A percentile compares a stretch with the other conserved stretches of the same genome.
Evolutionary conservation across 768 basidiomycete species (phyloP).

Genomic region (Termitomyces sp.): DNA sequence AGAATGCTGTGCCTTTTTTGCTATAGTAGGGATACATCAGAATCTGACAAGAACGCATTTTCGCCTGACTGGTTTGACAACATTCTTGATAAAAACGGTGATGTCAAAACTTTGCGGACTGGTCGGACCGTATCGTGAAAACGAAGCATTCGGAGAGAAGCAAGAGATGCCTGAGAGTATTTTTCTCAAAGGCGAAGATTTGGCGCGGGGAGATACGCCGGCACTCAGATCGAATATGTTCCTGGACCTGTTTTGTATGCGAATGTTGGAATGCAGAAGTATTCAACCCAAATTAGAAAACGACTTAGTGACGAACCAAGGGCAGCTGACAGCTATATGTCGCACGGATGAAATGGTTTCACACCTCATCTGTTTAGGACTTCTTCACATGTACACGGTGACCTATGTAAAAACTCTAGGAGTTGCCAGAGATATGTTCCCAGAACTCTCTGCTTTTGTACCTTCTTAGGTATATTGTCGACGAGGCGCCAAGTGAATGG

Average conservation of each 20-base stretch:
- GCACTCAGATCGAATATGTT: neutral
- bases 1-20: neutral
- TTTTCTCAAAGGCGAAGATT: neutral
- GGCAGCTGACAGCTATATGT: neutral
- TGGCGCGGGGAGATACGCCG: neutral
- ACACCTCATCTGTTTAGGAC: neutral
- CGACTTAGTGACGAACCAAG: neutral
- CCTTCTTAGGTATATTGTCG: neutral
- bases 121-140: neutral
- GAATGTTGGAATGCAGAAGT: neutral
- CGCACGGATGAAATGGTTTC: neutral
- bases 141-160: neutral
- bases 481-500: neutral
- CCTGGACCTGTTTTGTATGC: neutral
- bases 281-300: neutral
- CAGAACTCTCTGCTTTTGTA: neutral
- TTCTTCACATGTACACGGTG: neutral
- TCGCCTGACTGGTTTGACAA: neutral
- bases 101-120: neutral
- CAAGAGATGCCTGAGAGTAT: neutral
- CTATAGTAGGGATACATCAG: neutral
- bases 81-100: neutral
- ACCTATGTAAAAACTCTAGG: neutral
- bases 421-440: neutral
- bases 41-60: neutral